phyloP scores from a whole-genome alignment of 169 alveolate species.

The Sarcocystis neurona region DNA sequence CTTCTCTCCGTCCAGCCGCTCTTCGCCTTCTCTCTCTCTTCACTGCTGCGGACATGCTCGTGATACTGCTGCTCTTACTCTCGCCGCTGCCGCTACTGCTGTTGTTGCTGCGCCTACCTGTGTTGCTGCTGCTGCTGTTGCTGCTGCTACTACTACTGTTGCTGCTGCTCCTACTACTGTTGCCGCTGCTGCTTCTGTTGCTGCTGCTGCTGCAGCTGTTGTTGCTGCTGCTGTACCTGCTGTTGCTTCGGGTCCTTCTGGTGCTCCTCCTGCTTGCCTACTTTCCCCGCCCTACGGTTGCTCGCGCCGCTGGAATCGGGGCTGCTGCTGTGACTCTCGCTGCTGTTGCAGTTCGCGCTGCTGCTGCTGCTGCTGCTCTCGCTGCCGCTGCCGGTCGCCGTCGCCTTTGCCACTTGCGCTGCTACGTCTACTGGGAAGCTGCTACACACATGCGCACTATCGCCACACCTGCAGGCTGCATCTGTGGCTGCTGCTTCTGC shows the following conservation, averaged over 20 bases:
- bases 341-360: background rate
- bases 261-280: background rate
- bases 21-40: background rate
- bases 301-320: background rate
- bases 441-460: too few species aligned
- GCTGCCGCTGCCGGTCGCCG: background rate
- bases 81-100: background rate
- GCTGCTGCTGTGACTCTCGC: background rate
- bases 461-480: too few species aligned
- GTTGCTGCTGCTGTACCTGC: background rate
- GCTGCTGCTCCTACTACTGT: background rate
- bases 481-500: conserved; percentile 3
- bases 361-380: background rate
- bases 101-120: background rate
- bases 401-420: background rate
- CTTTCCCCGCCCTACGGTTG: background rate
- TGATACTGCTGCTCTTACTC: background rate
- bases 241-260: background rate
- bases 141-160: background rate
- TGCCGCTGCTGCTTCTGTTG: background rate
- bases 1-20: too few species aligned
- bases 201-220: background rate
- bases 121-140: background rate
- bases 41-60: background rate
- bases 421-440: background rate